Conservation (phyloP, 768 basidiomycete genomes). For the Xerocomus brunneocitrinus region DNA sequence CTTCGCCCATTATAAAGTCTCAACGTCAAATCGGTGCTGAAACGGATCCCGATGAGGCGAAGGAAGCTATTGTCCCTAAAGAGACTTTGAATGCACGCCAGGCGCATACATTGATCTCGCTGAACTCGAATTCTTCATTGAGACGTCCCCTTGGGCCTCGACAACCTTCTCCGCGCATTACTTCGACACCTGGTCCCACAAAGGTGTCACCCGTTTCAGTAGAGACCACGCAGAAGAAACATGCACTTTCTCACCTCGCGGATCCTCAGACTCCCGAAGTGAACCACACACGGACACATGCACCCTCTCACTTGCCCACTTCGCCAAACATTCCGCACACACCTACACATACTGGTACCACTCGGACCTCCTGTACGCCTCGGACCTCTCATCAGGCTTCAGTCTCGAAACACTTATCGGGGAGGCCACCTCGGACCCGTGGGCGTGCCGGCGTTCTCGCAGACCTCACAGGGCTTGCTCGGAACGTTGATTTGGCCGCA, state of each 20-base stretch:
- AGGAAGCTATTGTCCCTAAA: neutral
- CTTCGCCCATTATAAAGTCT: slow-evolving; percentile 22
- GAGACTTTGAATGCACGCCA: neutral
- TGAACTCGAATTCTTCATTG: slow-evolving; percentile 21
- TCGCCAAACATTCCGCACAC: slow-evolving; percentile 3
- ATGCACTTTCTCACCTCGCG: neutral
- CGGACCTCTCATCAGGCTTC: slow-evolving; percentile 7
- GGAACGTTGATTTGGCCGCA: slow-evolving; percentile 29
- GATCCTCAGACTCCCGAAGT: slow-evolving; percentile 1
- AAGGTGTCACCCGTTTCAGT: slow-evolving; percentile 3
- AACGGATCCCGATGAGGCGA: neutral
- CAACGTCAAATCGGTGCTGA: slow-evolving; percentile 10
- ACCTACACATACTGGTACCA: slow-evolving; percentile 19
- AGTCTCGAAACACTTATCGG: slow-evolving; percentile 21
- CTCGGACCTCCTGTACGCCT: slow-evolving; percentile 17
- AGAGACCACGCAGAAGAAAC: slow-evolving; percentile 6
- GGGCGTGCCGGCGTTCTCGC: slow-evolving; percentile 32
- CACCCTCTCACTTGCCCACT: neutral
- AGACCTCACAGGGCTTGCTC: slow-evolving; percentile 37
- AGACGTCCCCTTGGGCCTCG: slow-evolving; percentile 22
- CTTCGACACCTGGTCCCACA: neutral
- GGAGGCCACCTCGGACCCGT: slow-evolving; percentile 25
- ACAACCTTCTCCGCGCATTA: slow-evolving; percentile 15
- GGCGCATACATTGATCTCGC: slow-evolving; percentile 16
- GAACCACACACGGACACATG: slow-evolving; percentile 12